These are phyloP conservation scores for Thymus mandschuricus DNA, from an alignment of 257 asterid genomes.

Conservation along the genomic window DNA sequence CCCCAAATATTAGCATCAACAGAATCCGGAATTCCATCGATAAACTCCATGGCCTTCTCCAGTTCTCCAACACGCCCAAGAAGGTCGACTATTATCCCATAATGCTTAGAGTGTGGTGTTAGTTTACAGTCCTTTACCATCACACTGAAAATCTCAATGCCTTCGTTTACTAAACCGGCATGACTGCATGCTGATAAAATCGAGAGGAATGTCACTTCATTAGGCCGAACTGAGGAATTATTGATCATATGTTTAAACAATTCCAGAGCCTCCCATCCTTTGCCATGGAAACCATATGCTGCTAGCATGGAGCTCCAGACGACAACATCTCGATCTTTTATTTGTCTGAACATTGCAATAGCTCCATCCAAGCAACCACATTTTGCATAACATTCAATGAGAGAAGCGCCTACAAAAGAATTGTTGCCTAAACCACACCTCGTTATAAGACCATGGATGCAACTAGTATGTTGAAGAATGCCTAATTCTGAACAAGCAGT, in stretches of 20 bases:
- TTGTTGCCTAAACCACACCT: slow-evolving; percentile 49
- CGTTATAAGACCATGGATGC: slow-evolving; percentile 59
- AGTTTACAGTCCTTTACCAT: slow-evolving; percentile 60
- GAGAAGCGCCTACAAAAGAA: slow-evolving; percentile 56
- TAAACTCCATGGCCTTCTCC: slow-evolving; percentile 57
- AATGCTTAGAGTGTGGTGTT: slow-evolving; percentile 66
- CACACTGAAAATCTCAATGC: slow-evolving; percentile 48
- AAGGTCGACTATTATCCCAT: slow-evolving; percentile 62
- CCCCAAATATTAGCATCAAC: slow-evolving; percentile 64
- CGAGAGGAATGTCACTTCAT: slow-evolving; percentile 61
- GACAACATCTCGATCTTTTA: slow-evolving; percentile 53
- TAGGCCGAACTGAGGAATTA: slow-evolving; percentile 50
- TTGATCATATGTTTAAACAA: slow-evolving; percentile 59
- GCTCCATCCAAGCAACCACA: slow-evolving; percentile 72
- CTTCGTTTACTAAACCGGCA: slow-evolving; percentile 69
- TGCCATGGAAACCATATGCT: slow-evolving; percentile 71
- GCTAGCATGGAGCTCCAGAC: slow-evolving; percentile 82
- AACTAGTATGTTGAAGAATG: slow-evolving; percentile 56
- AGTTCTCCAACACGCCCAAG: slow-evolving; percentile 70
- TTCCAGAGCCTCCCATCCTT: slow-evolving; percentile 56
- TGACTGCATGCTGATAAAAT: slow-evolving; percentile 78
- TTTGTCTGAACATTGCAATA: slow-evolving; percentile 43
- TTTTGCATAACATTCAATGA: slow-evolving; percentile 74
- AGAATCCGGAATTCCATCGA: slow-evolving; percentile 43
- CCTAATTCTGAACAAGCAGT: slow-evolving; percentile 77